These are phyloP conservation scores for Ramularia endophylla DNA, from an alignment of 2,329 filamentous ascomycete genomes.

Conservation along the genomic window DNA sequence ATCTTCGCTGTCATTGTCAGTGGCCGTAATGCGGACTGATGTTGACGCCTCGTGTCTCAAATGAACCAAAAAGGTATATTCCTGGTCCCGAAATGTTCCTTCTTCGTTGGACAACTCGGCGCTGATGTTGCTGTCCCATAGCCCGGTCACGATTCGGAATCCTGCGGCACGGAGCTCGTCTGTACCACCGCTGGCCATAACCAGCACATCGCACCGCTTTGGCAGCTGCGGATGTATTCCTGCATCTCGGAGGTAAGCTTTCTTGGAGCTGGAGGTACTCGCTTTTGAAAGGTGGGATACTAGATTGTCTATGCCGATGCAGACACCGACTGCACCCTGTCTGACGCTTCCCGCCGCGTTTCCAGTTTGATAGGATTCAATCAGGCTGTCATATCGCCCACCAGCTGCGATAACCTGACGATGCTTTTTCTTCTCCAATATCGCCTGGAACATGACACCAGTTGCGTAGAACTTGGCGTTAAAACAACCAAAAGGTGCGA, in stretches of 20 bases:
- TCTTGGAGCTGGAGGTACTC: constrained; percentile 13
- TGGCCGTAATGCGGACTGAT: constrained; percentile 55
- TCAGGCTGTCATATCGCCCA: constrained; percentile 84
- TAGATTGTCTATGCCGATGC: constrained; percentile 79
- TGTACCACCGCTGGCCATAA: constrained; percentile 74
- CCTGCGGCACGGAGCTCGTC: constrained; percentile 69
- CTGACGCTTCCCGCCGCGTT: constrained; percentile 45
- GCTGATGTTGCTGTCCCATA: constrained; percentile 80
- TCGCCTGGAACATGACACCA: constrained; percentile 82
- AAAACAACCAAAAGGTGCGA: constrained; percentile 78
- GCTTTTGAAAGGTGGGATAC: constrained; percentile 53
- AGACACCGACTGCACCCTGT: constrained; percentile 73
- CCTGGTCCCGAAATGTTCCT: constrained; percentile 8
- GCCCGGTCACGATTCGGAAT: constrained; percentile 66
- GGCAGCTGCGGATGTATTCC: constrained; percentile 8
- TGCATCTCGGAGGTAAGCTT: constrained; percentile 16
- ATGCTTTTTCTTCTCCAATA: constrained; percentile 76
- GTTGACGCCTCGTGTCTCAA: constrained; percentile 66
- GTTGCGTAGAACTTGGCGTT: constrained; percentile 87
- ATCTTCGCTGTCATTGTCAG: constrained; percentile 43
- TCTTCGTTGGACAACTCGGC: constrained; percentile 76
- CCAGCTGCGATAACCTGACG: constrained; percentile 85
- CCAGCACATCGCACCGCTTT: constrained; percentile 68
- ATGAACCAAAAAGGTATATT: constrained; percentile 76
- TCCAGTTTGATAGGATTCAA: constrained; percentile 71